Evolutionary conservation across 2,329 filamentous ascomycete genomes (phyloP), one percentile per base, ranked within the genome.

Genomic region (Lachnellula hyalina): DNA sequence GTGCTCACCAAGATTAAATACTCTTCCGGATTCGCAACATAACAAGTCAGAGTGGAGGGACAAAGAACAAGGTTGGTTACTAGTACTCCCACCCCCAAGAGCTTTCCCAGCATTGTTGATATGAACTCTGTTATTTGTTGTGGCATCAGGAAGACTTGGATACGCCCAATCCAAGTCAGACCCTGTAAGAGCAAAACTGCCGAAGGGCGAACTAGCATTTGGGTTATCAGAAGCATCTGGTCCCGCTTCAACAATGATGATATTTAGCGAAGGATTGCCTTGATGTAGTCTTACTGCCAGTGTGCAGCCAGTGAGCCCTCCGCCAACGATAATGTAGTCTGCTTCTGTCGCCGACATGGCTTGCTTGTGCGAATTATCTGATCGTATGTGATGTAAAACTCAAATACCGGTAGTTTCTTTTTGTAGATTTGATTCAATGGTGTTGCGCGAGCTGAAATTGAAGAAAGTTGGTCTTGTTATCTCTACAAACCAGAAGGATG

Each of bases 191-290:
- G 35, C 35, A 7, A 35, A 28, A 14, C 45, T 34, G 4, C 36
- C 46, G 8, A 49, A 38, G 3, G 52, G 45, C 7, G 47, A 32
- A 23, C 46, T n/a, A 9, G 53, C 49, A n/a, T 44, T 34, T 2
- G 53, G 55, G 36, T 63, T 57, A 2, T 55, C 34, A 9, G 53
- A 47, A 8, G 66, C 63, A 32, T 72, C 67, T 14, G 61, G 59
- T 1, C 72, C 73, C 14, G 71, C 73, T 62, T 75, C 73, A 19
- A 75, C 62, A 11, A 75, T 61, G 40, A 74, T 56, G 4, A 75
- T 70, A 1, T 66, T 70, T 14, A 59, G 63, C n/a, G 57, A 59
- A 19, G 68, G 64, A 14, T 68, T 55, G 0, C 52, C 46, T 12
- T 61, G 50, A 6, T 63, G 54, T 2, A 75, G 64, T 5, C 72